Base-by-base conservation (phyloP, 352 stramenopile genomes). In the Phytophthora syringae region DNA sequence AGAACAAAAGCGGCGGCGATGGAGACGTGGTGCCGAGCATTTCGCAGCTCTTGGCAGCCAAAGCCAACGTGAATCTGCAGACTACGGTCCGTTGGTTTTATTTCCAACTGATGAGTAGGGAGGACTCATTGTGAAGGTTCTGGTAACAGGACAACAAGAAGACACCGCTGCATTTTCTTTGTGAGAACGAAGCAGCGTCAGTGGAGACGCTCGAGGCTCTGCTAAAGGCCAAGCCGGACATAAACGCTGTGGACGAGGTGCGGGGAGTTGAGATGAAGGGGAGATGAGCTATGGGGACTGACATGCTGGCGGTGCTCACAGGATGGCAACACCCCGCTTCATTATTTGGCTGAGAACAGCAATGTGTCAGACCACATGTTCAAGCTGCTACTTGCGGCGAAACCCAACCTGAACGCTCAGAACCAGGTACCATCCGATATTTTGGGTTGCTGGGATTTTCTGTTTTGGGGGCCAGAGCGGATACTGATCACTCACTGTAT, bases 121-220 rank as follows among this genome's bases (percentile, higher is more conserved):
- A 5, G 20, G 48, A 1, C 48, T 54, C 13, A 52, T 44, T 34
- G 24, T 16, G 36, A 43, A 15, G 2, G 7, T 42, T 15, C 49
- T 7, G n/a, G 44, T 39, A 18, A 16, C 47, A 87, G 78, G 74
- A 84, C 44, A 78, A 70, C 22, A 72, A 74, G 49, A 87, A 87
- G 52, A 76, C 81, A 2, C 77, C 82, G 40, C 80, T 94, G 30
- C 86, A 94, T 59, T 56, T 92, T 18, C 60, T 94, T 18, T 93
- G 84, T 55, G 84, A 89, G 55, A 95, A 92, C 53, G 84, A 93
- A 54, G 49, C 55, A 5, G 72, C 82, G 21, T 79, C 73, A 1
- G 44, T 20, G 13, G 55, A 63, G 0, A 59, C 79, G 12, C 37
- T 94, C 10, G 45, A 76, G 27, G 40, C 67, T 12, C 64, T 95